Evolutionary conservation across 2,329 filamentous ascomycete species (phyloP), one percentile per base, ranked within the genome.

Genomic region (Diaporthe destruens): DNA sequence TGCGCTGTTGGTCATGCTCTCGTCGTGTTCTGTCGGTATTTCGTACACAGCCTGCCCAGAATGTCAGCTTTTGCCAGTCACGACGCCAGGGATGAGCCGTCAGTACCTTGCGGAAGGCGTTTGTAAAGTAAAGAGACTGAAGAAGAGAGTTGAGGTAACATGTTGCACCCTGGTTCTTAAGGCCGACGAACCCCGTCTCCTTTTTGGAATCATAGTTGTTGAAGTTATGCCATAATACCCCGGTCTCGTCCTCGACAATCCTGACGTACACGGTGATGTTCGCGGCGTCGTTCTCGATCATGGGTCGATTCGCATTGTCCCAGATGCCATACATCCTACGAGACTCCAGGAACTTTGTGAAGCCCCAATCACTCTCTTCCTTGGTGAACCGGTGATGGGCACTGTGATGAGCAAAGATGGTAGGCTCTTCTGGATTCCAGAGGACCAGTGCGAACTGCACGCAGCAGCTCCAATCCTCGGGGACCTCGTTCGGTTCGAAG

Each of bases 161-260:
- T 1, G 94, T 96, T 65, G 96, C 96, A 75, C 96, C 96, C 82
- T 98, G 96, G 79, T 99, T 99, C 82, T 96, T 96, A 69, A 99
- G 86, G 3, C 96, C 96, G 54, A 99, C 96, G 85, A 95, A 98
- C 72, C 96, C 96, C 0, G 96, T 99, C 84, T 98, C 95, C 81
- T 96, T 97, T 85, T 98, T 99, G n/a, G 96, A 98, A 81, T 99
- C 95, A 81, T 99, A 99, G 84, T 96, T 95, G 80, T 91, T 87
- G 81, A 97, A 96, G 83, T 94, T 96, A 84, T 97, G 94, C 94
- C 94, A 97, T 72, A 97, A 81, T 6, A 96, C 94, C 70, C 94
- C 94, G 0, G 94, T 97, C 75, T 95, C 94, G 78, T 97, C 94
- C 79, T 96, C 93, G 63, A 96, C 90, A 65, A 96, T 86, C 68